A percentile compares a stretch with the other conserved stretches of the same genome.
phyloP scores from a whole-genome alignment of 495 filamentous ascomycete genomes.

The Penicillium parvum region DNA sequence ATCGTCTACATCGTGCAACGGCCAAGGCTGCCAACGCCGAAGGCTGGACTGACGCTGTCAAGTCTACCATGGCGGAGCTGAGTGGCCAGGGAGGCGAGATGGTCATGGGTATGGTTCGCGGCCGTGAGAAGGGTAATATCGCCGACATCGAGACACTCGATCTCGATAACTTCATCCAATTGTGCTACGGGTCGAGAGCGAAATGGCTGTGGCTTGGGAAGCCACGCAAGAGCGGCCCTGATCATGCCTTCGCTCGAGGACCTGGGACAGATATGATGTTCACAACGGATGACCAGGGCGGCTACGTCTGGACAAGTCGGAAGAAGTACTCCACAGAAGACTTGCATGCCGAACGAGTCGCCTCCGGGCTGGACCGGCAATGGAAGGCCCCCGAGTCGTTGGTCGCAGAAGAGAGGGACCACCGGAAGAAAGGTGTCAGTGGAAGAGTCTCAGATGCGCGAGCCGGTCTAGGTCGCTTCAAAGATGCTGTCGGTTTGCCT shows the following conservation, averaged over 20 bases:
- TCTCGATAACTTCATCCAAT: conserved; percentile 73
- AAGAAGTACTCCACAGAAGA: conserved; percentile 46
- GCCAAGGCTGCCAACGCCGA: conserved; percentile 84
- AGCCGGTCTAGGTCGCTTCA: conserved; percentile 77
- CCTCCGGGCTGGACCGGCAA: conserved; percentile 25
- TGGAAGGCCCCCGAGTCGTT: conserved; percentile 28
- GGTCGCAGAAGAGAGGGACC: conserved; percentile 57
- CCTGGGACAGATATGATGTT: conserved; percentile 58
- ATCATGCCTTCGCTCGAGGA: conserved; percentile 46
- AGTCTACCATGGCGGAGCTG: conserved; percentile 90
- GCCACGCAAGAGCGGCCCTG: conserved; percentile 56
- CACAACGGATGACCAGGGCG: conserved; percentile 61
- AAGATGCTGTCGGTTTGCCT: conserved; percentile 69
- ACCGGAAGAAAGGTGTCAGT: conserved; percentile 70
- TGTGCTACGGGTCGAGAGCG: conserved; percentile 71
- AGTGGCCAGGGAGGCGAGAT: conserved; percentile 94
- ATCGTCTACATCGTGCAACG: conserved; percentile 72
- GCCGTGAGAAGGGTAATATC: conserved; percentile 80
- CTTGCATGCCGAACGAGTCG: conserved; percentile 26
- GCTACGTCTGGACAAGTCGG: conserved; percentile 58
- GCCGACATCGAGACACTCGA: conserved; percentile 89
- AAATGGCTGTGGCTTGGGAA: conserved; percentile 97
- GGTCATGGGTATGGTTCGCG: conserved; percentile 89
- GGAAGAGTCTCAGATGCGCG: conserved; percentile 78
- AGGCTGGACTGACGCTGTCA: conserved; percentile 82